Conservation (phyloP, 139 green algal species). For the Coelastrella sp. region DNA sequence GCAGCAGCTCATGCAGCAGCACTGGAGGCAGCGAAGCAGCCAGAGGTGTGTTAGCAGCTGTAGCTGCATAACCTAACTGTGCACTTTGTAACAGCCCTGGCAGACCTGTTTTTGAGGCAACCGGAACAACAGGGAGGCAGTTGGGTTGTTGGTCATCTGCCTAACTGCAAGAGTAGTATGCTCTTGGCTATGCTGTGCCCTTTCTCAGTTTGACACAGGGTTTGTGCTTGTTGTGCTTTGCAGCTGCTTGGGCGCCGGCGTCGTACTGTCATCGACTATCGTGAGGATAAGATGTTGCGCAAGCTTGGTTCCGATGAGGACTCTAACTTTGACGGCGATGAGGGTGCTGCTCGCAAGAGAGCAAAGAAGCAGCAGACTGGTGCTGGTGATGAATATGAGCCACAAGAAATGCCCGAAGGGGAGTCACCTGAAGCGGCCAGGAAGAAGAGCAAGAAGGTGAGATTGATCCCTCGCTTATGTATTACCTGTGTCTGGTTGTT, state of each 20-base stretch:
- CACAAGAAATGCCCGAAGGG: background rate
- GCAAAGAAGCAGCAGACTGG: background rate
- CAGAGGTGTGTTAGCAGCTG: constrained; percentile 17
- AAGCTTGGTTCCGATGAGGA: background rate
- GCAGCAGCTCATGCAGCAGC: constrained; percentile 44
- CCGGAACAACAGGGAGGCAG: too few species aligned
- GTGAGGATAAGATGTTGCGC: constrained; percentile 1
- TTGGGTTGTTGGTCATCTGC: too few species aligned
- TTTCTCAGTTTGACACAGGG: too few species aligned
- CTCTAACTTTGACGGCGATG: background rate
- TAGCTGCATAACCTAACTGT: too few species aligned
- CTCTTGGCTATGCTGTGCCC: too few species aligned
- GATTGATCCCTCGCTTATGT: background rate
- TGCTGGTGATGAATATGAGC: background rate
- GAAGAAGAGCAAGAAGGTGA: constrained; percentile 29
- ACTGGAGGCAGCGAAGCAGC: constrained; percentile 28
- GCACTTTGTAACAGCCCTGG: too few species aligned
- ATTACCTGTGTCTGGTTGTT: too few species aligned
- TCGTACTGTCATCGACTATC: constrained; percentile 24
- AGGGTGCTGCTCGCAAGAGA: background rate
- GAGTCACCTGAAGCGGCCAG: background rate
- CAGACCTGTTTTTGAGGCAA: background rate
- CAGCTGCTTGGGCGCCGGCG: constrained; percentile 15
- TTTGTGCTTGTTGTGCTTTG: constrained; percentile 1
- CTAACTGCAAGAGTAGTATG: background rate